phyloP scores from a whole-genome alignment of 768 basidiomycete genomes.

The Asterophora parasitica region DNA sequence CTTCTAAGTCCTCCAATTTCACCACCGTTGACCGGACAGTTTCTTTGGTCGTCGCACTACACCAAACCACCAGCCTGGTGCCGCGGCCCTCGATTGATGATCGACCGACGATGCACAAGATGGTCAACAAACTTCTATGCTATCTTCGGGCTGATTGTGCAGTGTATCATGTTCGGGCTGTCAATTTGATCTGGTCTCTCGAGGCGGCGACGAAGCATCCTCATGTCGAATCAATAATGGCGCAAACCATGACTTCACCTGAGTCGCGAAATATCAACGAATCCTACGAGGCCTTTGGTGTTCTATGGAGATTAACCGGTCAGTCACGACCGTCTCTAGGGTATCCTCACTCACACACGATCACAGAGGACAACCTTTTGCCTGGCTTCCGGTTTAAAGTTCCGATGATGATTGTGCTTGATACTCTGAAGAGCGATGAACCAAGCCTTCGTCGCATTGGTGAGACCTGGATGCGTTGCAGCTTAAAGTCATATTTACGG shows the following conservation, averaged over 20 bases:
- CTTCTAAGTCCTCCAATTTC: conserved; percentile 55
- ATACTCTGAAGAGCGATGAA: conserved; percentile 73
- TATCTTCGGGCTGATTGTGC: conserved; percentile 67
- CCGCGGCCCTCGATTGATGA: conserved; percentile 54
- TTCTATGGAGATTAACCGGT: conserved; percentile 90
- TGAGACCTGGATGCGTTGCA: conserved; percentile 98
- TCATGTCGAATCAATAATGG: conserved; percentile 76
- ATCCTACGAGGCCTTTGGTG: conserved; percentile 85
- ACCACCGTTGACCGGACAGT: conserved; percentile 61
- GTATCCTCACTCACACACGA: not conserved
- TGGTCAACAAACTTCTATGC: conserved; percentile 64
- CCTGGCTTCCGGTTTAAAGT: conserved; percentile 82
- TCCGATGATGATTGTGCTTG: conserved; percentile 85
- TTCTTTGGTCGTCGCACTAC: conserved; percentile 49
- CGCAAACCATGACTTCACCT: conserved; percentile 61
- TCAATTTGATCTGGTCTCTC: conserved; percentile 78
- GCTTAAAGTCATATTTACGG: conserved; percentile 88
- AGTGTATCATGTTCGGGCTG: conserved; percentile 77
- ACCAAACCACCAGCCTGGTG: conserved; percentile 43
- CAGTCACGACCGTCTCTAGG: conserved; percentile 13
- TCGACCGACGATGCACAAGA: conserved; percentile 48
- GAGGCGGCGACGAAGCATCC: conserved; percentile 50
- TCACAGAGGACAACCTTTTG: conserved; percentile 70
- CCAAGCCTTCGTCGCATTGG: conserved; percentile 71
- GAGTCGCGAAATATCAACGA: conserved; percentile 43